These are phyloP conservation scores for Crucibulum parvulum DNA, from an alignment of 1,284 basidiomycete species.

Conservation along the genomic window DNA sequence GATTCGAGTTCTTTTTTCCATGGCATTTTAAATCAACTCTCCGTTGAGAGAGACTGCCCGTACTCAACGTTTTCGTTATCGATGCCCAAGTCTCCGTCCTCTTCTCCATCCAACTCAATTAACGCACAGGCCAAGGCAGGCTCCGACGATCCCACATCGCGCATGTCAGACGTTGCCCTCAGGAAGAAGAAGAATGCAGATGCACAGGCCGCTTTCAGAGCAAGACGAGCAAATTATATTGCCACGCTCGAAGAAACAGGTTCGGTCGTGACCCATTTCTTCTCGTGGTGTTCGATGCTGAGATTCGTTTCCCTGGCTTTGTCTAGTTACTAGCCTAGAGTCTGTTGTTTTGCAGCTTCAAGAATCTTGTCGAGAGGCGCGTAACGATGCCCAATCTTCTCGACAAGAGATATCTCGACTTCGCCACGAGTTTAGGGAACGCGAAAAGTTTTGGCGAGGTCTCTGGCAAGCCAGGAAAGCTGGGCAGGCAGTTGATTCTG, in stretches of 20 bases:
- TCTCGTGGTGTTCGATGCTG: background rate
- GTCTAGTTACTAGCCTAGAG: slow-evolving; percentile 77
- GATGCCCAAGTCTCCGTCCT: slow-evolving; percentile 52
- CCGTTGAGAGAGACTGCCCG: slow-evolving; percentile 24
- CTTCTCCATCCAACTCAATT: slow-evolving; percentile 40
- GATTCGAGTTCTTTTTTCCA: slow-evolving; percentile 67
- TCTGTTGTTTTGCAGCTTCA: slow-evolving; percentile 82
- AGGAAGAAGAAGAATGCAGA: slow-evolving; percentile 88
- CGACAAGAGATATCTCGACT: slow-evolving; percentile 70
- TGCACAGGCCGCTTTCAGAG: slow-evolving; percentile 76
- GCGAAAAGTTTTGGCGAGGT: slow-evolving; percentile 75
- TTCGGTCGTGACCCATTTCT: slow-evolving; percentile 29
- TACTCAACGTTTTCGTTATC: slow-evolving; percentile 38
- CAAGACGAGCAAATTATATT: slow-evolving; percentile 82
- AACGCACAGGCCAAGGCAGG: slow-evolving; percentile 39
- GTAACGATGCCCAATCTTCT: slow-evolving; percentile 61
- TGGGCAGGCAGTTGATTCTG: slow-evolving; percentile 56
- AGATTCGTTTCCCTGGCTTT: background rate
- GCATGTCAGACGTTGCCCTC: slow-evolving; percentile 66
- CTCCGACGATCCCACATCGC: slow-evolving; percentile 37
- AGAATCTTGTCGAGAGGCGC: slow-evolving; percentile 76
- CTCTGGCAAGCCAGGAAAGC: slow-evolving; percentile 66
- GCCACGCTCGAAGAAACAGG: slow-evolving; percentile 88
- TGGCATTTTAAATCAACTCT: slow-evolving; percentile 57
- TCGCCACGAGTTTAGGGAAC: slow-evolving; percentile 67